phyloP scores from a whole-genome alignment of 345 rosid genomes.

The Draba incana region DNA sequence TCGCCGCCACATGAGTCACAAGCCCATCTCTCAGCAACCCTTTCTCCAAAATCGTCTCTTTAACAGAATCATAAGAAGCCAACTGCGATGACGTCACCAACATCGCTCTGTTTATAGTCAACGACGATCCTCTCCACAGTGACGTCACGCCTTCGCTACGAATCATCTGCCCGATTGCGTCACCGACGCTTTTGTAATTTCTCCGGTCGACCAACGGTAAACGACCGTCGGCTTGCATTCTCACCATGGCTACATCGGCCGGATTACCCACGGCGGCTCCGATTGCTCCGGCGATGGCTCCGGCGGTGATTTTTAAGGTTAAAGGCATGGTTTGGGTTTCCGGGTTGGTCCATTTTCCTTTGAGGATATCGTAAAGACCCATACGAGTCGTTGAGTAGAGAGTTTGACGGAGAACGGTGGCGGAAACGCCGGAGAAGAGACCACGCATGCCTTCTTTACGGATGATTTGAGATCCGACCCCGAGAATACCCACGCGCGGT shows the following conservation, averaged over 20 bases:
- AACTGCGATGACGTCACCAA: conserved; percentile 84
- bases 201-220: conserved; percentile 65
- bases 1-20: conserved; percentile 75
- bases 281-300: conserved; percentile 74
- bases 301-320: conserved; percentile 56
- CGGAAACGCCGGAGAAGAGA: conserved; percentile 80
- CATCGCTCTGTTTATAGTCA: conserved; percentile 89
- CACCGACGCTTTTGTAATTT: conserved; percentile 76
- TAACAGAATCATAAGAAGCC: conserved; percentile 80
- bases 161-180: conserved; percentile 70
- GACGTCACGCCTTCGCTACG: conserved; percentile 74
- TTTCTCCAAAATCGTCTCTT: conserved; percentile 61
- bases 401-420: conserved; percentile 84
- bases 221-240: conserved; percentile 94
- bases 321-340: conserved; percentile 60
- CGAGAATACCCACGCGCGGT: conserved; percentile 57
- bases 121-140: conserved; percentile 83
- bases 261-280: conserved; percentile 92
- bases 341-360: conserved; percentile 75
- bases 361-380: conserved; percentile 80
- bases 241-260: conserved; percentile 90
- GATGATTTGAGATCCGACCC: conserved; percentile 57
- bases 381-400: conserved; percentile 86
- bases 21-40: conserved; percentile 66
- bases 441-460: conserved; percentile 69